A percentile compares a stretch with the other conserved stretches of the same genome.
Evolutionary conservation across 2,329 filamentous ascomycete species (phyloP).

Genomic region (Verticillium alfalfae): DNA sequence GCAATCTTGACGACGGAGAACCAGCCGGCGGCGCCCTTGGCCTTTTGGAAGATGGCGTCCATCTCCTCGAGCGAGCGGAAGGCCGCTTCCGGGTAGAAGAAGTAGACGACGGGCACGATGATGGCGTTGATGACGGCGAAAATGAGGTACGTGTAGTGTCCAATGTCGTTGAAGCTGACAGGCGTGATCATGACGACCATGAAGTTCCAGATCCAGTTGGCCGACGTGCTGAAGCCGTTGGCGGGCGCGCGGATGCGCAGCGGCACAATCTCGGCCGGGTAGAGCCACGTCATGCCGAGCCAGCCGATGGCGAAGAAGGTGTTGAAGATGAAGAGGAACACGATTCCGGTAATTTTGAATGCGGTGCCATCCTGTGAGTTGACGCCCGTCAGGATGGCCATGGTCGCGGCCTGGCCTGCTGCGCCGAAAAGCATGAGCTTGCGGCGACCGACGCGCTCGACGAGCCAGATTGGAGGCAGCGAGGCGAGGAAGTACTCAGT

Average conservation of each 20-base stretch:
- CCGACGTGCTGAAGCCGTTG: constrained; percentile 48
- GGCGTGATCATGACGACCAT: constrained; percentile 60
- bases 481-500: constrained; percentile 43
- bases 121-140: constrained; percentile 61
- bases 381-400: constrained; percentile 54
- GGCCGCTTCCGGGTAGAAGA: constrained; percentile 61
- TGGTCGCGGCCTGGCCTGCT: constrained; percentile 56
- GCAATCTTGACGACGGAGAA: constrained; percentile 30
- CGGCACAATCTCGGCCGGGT: constrained; percentile 56
- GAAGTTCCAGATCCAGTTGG: constrained; percentile 61
- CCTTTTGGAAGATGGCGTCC: constrained; percentile 58
- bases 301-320: constrained; percentile 55
- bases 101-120: constrained; percentile 52
- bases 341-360: constrained; percentile 23
- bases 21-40: constrained; percentile 32
- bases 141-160: constrained; percentile 58
- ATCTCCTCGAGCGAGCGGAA: constrained; percentile 62
- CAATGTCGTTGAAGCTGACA: constrained; percentile 50
- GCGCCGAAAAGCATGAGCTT: constrained; percentile 69
- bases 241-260: constrained; percentile 55
- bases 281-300: constrained; percentile 58
- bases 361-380: constrained; percentile 20
- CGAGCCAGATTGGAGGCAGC: constrained; percentile 54
- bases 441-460: constrained; percentile 62
- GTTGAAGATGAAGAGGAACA: constrained; percentile 58